Evolutionary conservation across 768 basidiomycete genomes (phyloP), one percentile per base, ranked within the genome.

Genomic region (Gymnopilus dilepis): DNA sequence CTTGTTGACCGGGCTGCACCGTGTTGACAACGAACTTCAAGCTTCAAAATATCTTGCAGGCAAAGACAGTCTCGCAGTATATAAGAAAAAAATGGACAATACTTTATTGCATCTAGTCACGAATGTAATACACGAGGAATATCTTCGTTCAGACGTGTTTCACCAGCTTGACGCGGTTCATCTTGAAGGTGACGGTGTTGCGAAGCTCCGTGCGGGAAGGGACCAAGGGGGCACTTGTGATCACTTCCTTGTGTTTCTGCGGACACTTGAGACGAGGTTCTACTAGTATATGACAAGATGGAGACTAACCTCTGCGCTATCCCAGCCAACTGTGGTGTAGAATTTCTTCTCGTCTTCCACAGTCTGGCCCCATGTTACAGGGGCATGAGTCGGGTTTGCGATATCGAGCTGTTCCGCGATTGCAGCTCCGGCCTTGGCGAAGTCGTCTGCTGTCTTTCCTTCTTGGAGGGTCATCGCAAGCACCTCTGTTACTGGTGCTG

Each of bases 261-360:
- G 17, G 41, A 45, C n/a, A n/a, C 11, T 26, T 30, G 4, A 17
- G 17, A 50, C n/a, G n/a, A n/a, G n/a, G n/a, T n/a, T n/a, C n/a
- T n/a, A n/a, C n/a, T n/a, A n/a, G n/a, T n/a, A n/a, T n/a, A n/a
- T n/a, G n/a, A 6, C 15, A 7, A 48, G 41, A 28, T 43, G 26
- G 31, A 11, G 38, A 30, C 62, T 33, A 17, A 68, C 67, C 62
- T 68, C 45, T 15, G 56, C 30, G 56, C 62, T 65, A 17, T 65
- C 64, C 67, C 67, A 68, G 6, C 67, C 67, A 45, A 65, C 47
- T 11, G 60, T 41, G 13, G 56, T 19, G 28, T 56, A 59, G 40
- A 65, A 65, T 31, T 59, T 61, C 4, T 58, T 41, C 13, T 62
- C 53, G 24, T 65, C 56, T 38, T 65, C 64, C 34, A 53, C 9